phyloP scores from a whole-genome alignment of 140 eudicot genomes.

The Stevia rebaudiana region DNA sequence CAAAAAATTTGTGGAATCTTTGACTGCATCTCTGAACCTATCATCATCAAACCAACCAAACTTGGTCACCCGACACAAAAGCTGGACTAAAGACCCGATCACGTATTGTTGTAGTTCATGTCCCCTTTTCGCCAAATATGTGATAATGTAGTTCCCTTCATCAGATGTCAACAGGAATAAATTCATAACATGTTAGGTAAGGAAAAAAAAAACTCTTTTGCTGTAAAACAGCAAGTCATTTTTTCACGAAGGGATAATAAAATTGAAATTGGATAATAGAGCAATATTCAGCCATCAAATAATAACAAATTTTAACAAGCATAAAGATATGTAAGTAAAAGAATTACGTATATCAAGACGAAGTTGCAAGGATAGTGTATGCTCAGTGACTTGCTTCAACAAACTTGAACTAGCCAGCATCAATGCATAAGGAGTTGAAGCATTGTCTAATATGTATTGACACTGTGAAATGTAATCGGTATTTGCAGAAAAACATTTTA shows the following conservation, averaged over 20 bases:
- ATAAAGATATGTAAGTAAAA: constrained; percentile 15
- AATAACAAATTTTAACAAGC: not conserved
- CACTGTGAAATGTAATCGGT: constrained; percentile 81
- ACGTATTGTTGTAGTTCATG: constrained; percentile 88
- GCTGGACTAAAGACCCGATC: constrained; percentile 78
- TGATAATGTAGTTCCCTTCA: constrained; percentile 87
- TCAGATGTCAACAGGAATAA: constrained; percentile 26
- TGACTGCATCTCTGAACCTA: constrained; percentile 73
- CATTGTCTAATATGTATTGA: constrained; percentile 92
- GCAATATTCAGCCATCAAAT: not conserved
- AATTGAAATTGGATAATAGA: not conserved
- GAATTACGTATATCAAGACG: constrained; percentile 96
- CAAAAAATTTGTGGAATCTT: constrained; percentile 72
- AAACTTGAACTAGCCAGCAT: constrained; percentile 98
- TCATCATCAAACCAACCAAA: constrained; percentile 96
- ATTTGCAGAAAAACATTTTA: constrained; percentile 84
- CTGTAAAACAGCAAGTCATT: not conserved
- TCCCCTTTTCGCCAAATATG: constrained; percentile 89
- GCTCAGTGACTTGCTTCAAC: constrained; percentile 98
- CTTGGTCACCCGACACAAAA: constrained; percentile 85
- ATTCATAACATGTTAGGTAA: constrained; percentile 20
- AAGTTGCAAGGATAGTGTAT: constrained; percentile 76
- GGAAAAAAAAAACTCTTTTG: not conserved
- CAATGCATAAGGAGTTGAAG: constrained; percentile 88
- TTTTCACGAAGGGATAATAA: not conserved